Evolutionary conservation across 352 stramenopile species (phyloP).

Genomic region (Pythium plurisporium): DNA sequence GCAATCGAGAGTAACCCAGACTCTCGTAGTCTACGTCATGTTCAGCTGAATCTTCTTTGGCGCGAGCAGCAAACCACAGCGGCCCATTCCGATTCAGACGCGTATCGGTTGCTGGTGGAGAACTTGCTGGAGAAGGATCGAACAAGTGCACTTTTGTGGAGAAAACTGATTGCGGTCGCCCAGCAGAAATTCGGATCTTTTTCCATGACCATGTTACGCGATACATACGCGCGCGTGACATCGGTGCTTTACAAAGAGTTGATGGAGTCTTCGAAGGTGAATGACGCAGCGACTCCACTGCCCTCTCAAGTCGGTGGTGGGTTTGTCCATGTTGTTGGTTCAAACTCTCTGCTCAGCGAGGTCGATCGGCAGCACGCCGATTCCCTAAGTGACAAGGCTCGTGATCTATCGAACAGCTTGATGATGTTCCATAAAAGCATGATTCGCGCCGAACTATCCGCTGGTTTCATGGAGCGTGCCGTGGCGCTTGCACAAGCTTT

Average conservation of each 20-base stretch:
- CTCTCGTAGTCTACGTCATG: conserved; percentile 34
- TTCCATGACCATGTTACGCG: conserved; percentile 55
- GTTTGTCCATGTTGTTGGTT: conserved; percentile 27
- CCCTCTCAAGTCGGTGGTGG: background rate
- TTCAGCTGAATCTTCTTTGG: conserved; percentile 49
- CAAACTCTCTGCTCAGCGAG: conserved; percentile 20
- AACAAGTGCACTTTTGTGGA: conserved; percentile 51
- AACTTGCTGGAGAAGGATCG: conserved; percentile 41
- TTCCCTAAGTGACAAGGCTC: background rate
- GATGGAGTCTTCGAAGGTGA: conserved; percentile 6
- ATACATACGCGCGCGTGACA: conserved; percentile 66
- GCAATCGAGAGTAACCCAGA: conserved; percentile 47
- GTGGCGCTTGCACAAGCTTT: conserved; percentile 68
- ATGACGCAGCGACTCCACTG: no score
- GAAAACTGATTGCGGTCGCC: conserved; percentile 38
- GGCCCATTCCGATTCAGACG: conserved; percentile 17
- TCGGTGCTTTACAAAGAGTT: conserved; percentile 39
- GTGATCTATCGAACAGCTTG: conserved; percentile 21
- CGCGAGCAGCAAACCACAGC: conserved; percentile 15
- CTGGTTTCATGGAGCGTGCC: conserved; percentile 55
- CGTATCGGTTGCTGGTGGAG: conserved; percentile 44
- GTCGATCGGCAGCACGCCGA: conserved; percentile 5
- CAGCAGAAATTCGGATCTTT: conserved; percentile 73
- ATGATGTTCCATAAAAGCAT: conserved; percentile 50
- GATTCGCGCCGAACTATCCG: conserved; percentile 46